Evolutionary conservation across 2,329 filamentous ascomycete genomes (phyloP).

Genomic region (Rhinocladiella mackenziei): DNA sequence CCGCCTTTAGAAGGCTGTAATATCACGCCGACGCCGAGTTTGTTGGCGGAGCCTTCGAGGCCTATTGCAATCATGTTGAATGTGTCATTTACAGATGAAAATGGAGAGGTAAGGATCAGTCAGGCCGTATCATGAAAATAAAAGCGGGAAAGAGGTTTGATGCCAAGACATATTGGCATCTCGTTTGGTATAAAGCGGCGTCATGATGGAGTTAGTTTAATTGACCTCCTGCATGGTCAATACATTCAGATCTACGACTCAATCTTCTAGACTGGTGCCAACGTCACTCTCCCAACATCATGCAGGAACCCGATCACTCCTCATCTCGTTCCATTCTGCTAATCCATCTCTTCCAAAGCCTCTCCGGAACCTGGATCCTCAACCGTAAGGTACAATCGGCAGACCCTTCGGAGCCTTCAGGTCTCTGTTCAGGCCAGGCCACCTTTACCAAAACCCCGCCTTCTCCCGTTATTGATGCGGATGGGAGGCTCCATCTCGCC

Average conservation of each 20-base stretch:
- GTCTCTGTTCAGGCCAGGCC: slow-evolving; percentile 40
- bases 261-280: no score
- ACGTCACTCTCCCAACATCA: no score
- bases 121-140: no score
- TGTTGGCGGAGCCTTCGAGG: slow-evolving; percentile 94
- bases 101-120: no score
- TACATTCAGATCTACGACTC: no score
- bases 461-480: slow-evolving; percentile 24
- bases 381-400: slow-evolving; percentile 40
- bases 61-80: slow-evolving; percentile 59
- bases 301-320: neutral
- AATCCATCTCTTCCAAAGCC: slow-evolving; percentile 19
- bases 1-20: slow-evolving; percentile 60
- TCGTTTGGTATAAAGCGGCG: no score
- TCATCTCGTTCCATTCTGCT: slow-evolving; percentile 11
- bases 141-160: no score
- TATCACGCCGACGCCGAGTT: slow-evolving; percentile 91
- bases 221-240: no score
- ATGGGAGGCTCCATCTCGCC: slow-evolving; percentile 30
- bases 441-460: slow-evolving; percentile 34
- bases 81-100: no score
- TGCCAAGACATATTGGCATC: no score
- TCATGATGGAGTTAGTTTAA: no score
- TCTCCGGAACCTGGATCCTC: slow-evolving; percentile 35
- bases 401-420: slow-evolving; percentile 41